phyloP scores from a whole-genome alignment of 768 basidiomycete genomes.

The Suillus subaureus region DNA sequence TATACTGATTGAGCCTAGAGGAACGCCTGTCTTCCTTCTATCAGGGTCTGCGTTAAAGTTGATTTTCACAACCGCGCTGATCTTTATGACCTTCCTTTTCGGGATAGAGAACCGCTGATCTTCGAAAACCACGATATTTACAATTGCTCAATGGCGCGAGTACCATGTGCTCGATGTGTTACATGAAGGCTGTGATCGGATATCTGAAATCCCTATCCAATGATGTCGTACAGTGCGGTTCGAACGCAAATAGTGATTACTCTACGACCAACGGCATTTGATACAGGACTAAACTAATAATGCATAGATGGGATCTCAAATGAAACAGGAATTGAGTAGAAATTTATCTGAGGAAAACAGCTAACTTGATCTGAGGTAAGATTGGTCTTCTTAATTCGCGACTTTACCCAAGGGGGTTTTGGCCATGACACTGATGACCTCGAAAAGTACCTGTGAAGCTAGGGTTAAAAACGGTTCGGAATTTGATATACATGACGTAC shows the following conservation, averaged over 20 bases:
- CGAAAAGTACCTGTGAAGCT: constrained; percentile 61
- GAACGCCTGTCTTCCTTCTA: neutral
- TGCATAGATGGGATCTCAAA: constrained; percentile 1
- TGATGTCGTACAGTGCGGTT: neutral
- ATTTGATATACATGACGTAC: constrained; percentile 35
- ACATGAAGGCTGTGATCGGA: neutral
- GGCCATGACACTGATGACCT: constrained; percentile 77
- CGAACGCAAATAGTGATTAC: neutral
- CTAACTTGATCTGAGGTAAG: neutral
- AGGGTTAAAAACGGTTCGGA: constrained; percentile 8
- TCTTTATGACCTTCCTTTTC: neutral
- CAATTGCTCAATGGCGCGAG: neutral
- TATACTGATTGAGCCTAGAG: neutral
- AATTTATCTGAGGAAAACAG: neutral
- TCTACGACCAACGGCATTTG: neutral
- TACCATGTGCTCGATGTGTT: neutral
- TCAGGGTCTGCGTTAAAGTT: neutral
- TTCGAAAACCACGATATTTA: neutral
- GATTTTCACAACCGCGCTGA: neutral
- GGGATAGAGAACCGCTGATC: neutral
- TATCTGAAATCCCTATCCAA: neutral
- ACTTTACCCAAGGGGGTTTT: constrained; percentile 76
- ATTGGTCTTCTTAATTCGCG: constrained; percentile 16
- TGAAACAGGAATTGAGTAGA: neutral
- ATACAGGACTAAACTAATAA: neutral